A percentile compares a stretch with the other conserved stretches of the same genome.
Conservation (phyloP, 305 asterid species). For the Solanum hybrid region DNA sequence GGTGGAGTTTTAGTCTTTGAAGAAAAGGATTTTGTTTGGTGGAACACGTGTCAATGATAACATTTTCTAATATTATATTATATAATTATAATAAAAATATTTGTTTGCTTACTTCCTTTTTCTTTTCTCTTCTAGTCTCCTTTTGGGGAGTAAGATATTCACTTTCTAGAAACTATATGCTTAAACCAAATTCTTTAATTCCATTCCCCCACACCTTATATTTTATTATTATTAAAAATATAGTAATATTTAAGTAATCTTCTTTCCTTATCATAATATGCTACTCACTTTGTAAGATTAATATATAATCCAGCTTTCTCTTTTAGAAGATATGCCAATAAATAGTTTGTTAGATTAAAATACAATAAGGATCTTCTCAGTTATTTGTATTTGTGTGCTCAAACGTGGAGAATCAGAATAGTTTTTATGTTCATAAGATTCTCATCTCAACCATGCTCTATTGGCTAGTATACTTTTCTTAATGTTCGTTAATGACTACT, state of each 20-base stretch:
- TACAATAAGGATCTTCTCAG: not conserved
- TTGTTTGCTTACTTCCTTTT: not conserved
- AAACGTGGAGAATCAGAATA: conserved; percentile 1
- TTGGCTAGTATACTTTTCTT: not conserved
- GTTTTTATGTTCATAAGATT: not conserved
- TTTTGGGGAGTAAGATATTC: conserved; percentile 33
- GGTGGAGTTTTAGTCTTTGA: conserved; percentile 30
- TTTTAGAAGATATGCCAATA: not conserved
- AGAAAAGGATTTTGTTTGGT: conserved; percentile 20
- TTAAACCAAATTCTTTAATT: not conserved
- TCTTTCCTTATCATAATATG: not conserved
- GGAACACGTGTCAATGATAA: conserved; percentile 17
- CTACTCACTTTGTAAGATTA: not conserved
- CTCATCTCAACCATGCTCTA: not conserved
- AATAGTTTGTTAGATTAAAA: not conserved
- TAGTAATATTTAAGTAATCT: not conserved
- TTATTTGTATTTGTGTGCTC: not conserved
- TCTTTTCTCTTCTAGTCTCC: conserved; percentile 22
- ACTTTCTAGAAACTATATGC: conserved; percentile 28
- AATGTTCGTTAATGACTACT: not conserved
- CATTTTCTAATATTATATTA: not conserved
- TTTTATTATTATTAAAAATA: not conserved
- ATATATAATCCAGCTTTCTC: not conserved
- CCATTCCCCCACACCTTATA: not conserved
- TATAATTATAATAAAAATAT: not conserved